Base-by-base conservation (phyloP, 2,329 filamentous ascomycete genomes). In the Davidsoniella eucalypti region DNA sequence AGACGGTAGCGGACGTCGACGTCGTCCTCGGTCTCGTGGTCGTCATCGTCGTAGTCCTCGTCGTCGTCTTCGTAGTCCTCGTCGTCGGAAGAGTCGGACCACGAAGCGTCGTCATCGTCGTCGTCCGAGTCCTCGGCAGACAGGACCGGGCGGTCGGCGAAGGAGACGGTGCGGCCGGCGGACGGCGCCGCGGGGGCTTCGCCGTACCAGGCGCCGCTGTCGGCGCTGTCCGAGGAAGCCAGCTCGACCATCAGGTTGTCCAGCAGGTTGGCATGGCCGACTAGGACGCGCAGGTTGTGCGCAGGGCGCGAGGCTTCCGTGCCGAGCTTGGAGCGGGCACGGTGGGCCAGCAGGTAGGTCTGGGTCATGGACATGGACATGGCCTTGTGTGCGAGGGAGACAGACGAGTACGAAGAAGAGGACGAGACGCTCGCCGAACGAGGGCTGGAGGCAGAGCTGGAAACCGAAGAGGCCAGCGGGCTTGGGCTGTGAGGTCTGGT, bases 301-400 rank as follows among this genome's bases (percentile, higher is more conserved):
- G 96, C 90, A 60, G 86, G 73, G 61, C 83, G 82, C 67, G 81
- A 79, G 71, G 92, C 92, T 71, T 96, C 90, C 56, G 76, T 78
- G 57, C 87, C 87, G 63, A 98, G 87, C 87, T 98, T 98, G 60
- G 82, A 83, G 66, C 92, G 81, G 64, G 92, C 92, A 68, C 88
- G 90, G 75, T 94, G 88, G 64, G 92, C 92, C 61, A 96, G 83
- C 72, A 87, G 94, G 82, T 96, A 98, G 55, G 90, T 96, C 70
- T 95, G 87, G 25, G 90, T 93, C 71, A 96, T 83, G 65, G 84
- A 93, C 71, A 96, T 83, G 65, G 84, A 93, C 92, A 96, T 96
- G 70, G 83, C 88, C 68, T 87, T 84, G 70, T 38, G 37, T 83
- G 74, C 65, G 70, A 68, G 26, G 59, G 62, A 17, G 59, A 46